Percentiles rank a stretch among this genome's conserved stretches.
Evolutionary conservation across 2,329 filamentous ascomycete genomes (phyloP).

Genomic region (Meredithiella fracta): DNA sequence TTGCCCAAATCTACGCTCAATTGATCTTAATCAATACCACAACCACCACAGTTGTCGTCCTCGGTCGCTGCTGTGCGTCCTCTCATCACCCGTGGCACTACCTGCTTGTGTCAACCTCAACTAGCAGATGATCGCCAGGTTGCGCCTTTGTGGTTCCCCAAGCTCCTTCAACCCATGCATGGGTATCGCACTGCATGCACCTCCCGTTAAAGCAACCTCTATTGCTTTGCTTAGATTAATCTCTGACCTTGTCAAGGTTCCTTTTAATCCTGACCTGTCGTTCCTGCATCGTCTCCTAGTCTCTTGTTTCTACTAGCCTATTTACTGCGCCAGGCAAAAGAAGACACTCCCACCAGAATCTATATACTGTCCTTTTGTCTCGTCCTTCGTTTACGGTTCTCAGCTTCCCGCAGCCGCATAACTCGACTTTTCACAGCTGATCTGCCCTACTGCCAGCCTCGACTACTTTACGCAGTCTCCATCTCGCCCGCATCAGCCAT

Average conservation of each 20-base stretch:
- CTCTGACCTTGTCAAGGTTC: constrained; percentile 4
- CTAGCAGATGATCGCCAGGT: constrained; percentile 3
- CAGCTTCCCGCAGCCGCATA: too few species aligned
- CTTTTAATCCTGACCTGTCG: constrained; percentile 3
- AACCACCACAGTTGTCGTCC: background rate
- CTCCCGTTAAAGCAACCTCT: constrained; percentile 2
- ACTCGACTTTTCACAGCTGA: too few species aligned
- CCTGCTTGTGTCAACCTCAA: background rate
- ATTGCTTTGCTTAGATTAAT: background rate
- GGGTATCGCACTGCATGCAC: constrained; percentile 6
- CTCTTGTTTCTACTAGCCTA: background rate
- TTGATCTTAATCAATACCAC: too few species aligned
- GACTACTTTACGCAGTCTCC: background rate
- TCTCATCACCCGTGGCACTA: background rate
- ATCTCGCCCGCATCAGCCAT: background rate
- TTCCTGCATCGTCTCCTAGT: constrained; percentile 5
- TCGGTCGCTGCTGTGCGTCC: background rate
- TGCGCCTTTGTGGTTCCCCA: constrained; percentile 4
- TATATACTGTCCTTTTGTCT: background rate
- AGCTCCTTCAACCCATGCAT: constrained; percentile 7
- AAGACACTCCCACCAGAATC: background rate
- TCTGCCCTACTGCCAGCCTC: too few species aligned
- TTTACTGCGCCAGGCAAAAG: background rate
- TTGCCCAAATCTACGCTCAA: too few species aligned
- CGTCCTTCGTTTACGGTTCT: background rate